Conservation (phyloP, 2,329 filamentous ascomycete genomes). For the Aspergillus sp. region DNA sequence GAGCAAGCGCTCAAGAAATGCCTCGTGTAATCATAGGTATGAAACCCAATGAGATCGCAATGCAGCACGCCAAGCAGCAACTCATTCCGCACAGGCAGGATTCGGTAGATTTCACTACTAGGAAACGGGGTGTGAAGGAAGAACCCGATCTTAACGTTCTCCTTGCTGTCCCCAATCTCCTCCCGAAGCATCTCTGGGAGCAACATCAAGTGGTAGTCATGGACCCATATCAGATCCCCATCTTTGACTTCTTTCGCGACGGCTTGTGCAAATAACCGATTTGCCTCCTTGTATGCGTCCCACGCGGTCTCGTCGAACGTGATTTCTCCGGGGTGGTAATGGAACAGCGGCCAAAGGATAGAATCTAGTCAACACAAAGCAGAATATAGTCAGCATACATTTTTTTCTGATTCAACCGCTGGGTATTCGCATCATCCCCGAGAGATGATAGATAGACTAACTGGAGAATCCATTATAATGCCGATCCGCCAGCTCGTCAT, state of each 20-base stretch:
- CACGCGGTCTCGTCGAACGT: constrained; percentile 94
- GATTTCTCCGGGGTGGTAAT: constrained; percentile 97
- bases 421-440: neutral
- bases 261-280: constrained; percentile 80
- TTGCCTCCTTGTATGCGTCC: constrained; percentile 88
- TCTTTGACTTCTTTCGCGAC: constrained; percentile 83
- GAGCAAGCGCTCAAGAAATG: constrained; percentile 96
- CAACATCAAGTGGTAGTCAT: constrained; percentile 98
- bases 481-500: constrained; percentile 83
- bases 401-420: neutral
- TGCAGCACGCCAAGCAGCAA: constrained; percentile 80
- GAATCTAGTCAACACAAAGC: constrained; percentile 53
- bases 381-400: constrained; percentile 8
- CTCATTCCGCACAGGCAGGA: constrained; percentile 83
- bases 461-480: constrained; percentile 99
- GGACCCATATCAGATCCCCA: constrained; percentile 93
- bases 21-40: constrained; percentile 97
- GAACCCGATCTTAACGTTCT: constrained; percentile 96
- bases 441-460: constrained; percentile 39
- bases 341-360: constrained; percentile 96
- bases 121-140: constrained; percentile 97
- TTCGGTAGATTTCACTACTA: constrained; percentile 92
- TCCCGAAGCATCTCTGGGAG: constrained; percentile 91
- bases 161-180: constrained; percentile 69
- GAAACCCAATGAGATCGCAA: constrained; percentile 93